A percentile compares a stretch with the other conserved stretches of the same genome.
These are phyloP conservation scores for Tricholoma matsutake DNA, from an alignment of 768 basidiomycete genomes.

Conservation along the genomic window DNA sequence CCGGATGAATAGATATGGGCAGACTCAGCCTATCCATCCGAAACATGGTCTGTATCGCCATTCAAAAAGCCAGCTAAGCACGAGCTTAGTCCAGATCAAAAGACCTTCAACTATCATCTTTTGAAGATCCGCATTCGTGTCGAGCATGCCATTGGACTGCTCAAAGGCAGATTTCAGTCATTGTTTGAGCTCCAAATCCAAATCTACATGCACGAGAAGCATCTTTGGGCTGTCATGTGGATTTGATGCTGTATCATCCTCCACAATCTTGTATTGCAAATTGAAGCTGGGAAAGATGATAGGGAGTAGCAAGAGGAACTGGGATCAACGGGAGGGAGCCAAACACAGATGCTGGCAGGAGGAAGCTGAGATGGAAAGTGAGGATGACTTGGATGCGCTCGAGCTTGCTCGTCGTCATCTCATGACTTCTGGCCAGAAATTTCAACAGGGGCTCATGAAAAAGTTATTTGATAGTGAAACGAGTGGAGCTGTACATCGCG, in stretches of 20 bases:
- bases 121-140: constrained; percentile 15
- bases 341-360: neutral
- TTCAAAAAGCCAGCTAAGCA: constrained; percentile 8
- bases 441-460: neutral
- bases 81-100: constrained; percentile 13
- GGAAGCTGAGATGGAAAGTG: neutral
- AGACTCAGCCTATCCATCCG: constrained; percentile 29
- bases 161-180: constrained; percentile 26
- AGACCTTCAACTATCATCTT: constrained; percentile 1
- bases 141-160: constrained; percentile 25
- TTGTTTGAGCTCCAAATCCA: constrained; percentile 16
- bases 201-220: constrained; percentile 11
- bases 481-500: neutral
- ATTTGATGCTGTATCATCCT: constrained; percentile 16
- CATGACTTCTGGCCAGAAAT: neutral
- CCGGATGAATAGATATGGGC: constrained; percentile 28
- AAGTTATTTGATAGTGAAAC: neutral
- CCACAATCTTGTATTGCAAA: constrained; percentile 15
- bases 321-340: neutral
- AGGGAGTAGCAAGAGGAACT: neutral
- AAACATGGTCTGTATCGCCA: neutral
- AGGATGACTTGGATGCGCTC: neutral
- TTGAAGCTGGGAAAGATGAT: constrained; percentile 2
- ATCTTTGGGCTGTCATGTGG: constrained; percentile 16
- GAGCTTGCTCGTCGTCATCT: neutral